Evolutionary conservation across 75 land plant genomes (phyloP).

Genomic region (Pinus taeda): DNA sequence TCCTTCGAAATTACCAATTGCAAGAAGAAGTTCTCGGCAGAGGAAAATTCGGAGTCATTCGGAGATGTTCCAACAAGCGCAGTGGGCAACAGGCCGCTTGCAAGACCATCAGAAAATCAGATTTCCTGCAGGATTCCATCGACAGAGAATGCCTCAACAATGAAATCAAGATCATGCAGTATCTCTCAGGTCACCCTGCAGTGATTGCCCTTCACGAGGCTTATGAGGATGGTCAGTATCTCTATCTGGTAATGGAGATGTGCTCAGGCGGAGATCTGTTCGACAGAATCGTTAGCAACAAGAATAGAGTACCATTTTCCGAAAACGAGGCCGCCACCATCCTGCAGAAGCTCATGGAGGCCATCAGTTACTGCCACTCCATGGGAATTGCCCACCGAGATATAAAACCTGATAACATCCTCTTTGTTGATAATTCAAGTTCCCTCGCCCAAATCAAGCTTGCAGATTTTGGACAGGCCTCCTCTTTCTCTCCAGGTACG

Average conservation of each 20-base stretch:
- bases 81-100: constrained; percentile 34
- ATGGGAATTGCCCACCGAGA: constrained; percentile 59
- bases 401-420: constrained; percentile 63
- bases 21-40: constrained; percentile 39
- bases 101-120: constrained; percentile 28
- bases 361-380: constrained; percentile 46
- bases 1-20: too few species aligned
- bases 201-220: constrained; percentile 29
- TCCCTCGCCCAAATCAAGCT: constrained; percentile 10
- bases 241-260: constrained; percentile 15
- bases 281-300: constrained; percentile 19
- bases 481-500: constrained; percentile 16
- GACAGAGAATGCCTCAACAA: constrained; percentile 35
- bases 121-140: constrained; percentile 14
- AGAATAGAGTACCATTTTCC: not conserved
- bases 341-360: constrained; percentile 24
- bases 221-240: constrained; percentile 28
- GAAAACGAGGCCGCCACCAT: constrained; percentile 39
- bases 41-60: constrained; percentile 45
- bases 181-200: constrained; percentile 30
- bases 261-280: constrained; percentile 29
- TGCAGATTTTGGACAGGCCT: constrained; percentile 66
- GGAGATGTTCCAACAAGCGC: constrained; percentile 14
- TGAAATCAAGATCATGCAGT: constrained; percentile 35
- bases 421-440: constrained; percentile 21